Base-by-base conservation (phyloP, 1,284 basidiomycete genomes). In the Inonotus obliquus region DNA sequence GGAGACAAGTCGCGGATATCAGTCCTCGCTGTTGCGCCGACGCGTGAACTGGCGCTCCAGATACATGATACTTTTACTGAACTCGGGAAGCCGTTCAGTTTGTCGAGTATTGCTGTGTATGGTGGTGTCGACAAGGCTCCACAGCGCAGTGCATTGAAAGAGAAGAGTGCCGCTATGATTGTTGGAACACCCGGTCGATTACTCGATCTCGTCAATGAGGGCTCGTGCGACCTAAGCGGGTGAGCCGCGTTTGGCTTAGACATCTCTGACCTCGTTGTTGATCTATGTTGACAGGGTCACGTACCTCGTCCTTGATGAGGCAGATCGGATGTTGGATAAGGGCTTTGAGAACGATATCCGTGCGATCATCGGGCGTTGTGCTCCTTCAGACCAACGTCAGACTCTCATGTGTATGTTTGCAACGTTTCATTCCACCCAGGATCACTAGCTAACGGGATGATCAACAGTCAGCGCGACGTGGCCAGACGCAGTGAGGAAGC, bases 281-380 rank as follows among this genome's bases (percentile, higher is more conserved):
- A 44, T 39, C 37, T 14, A 37, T 32, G 41, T 55, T n/a, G 62
- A 13, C 65, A 89, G 91, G 45, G 94, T 98, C 27, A 81, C 86
- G 55, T 98, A 96, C 78, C 80, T 98, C 17, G 96, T 98, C 0
- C 78, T 99, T 45, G 97, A 99, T 71, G 96, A 99, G 76, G 96
- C 96, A 1, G 96, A 99, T 76, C 84, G 96, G 52, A 98, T 99
- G 96, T 80, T 99, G 54, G 97, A 99, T 74, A 95, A 92, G 70
- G 97, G 97, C 0, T 99, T 99, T 74, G 97, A 99, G 77, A 97
- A 98, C 69, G 97, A 99, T 73, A 98, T 99, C 66, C 82, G 94
- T 54, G 84, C 83, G 61, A 99, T 99, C 70, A 96, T 99, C 65
- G 87, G 85, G 7, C 81, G 85, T 68, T 88, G 89, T 32, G 89